phyloP scores from a whole-genome alignment of 257 asterid species.

The Capsicum baccatum region DNA sequence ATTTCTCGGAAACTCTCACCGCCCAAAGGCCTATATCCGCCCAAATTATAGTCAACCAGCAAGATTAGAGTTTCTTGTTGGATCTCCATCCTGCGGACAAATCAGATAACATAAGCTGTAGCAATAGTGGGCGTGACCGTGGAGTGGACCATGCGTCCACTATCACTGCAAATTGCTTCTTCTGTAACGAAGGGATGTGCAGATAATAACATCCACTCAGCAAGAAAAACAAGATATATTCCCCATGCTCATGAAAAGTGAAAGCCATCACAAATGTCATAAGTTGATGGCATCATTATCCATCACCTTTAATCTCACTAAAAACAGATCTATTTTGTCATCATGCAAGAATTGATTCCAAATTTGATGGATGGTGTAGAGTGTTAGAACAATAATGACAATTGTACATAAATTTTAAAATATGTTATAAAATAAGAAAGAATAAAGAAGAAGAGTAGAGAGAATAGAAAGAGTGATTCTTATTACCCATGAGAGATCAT shows the following conservation, averaged over 20 bases:
- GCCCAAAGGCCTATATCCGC: neutral
- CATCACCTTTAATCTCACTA: conserved; percentile 36
- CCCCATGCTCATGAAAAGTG: conserved; percentile 24
- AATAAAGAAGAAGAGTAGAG: no score
- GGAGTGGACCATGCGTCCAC: conserved; percentile 33
- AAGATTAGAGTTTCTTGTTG: conserved; percentile 14
- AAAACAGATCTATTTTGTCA: conserved; percentile 38
- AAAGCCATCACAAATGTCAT: conserved; percentile 24
- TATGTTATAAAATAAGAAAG: neutral
- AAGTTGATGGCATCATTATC: conserved; percentile 39
- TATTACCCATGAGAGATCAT: no score
- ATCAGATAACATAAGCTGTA: neutral
- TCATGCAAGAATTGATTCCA: conserved; percentile 41
- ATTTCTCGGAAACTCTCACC: neutral
- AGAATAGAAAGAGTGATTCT: no score
- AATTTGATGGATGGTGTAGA: conserved; percentile 30
- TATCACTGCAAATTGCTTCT: conserved; percentile 20
- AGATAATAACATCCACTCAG: conserved; percentile 25
- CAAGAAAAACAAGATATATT: conserved; percentile 19
- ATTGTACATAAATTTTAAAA: no score
- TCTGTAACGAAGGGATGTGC: neutral
- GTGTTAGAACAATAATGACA: no score
- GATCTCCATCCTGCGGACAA: neutral
- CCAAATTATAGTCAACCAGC: neutral
- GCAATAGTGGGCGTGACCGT: conserved; percentile 3